Base-by-base conservation (phyloP, 305 asterid species). In the Rubia balearica region DNA sequence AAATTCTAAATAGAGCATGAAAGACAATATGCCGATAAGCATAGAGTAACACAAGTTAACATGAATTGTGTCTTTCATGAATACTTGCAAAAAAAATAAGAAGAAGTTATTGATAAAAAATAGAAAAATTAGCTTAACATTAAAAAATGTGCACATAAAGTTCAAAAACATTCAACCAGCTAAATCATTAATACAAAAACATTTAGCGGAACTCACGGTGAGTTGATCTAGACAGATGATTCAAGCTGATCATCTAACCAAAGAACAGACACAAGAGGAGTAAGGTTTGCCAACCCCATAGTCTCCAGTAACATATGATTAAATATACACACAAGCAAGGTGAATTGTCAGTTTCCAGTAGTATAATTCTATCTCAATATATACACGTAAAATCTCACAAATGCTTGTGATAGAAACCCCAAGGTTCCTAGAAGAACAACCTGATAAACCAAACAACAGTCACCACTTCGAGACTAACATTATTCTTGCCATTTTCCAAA, bases 171-270 rank as follows among this genome's bases (percentile, higher is more conserved):
- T 30, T 30, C 36, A 30, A 30, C 36, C 36, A 30, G 36, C 36
- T 30, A 30, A 30, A 30, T 30, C 36, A 30, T 30, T 30, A 30
- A 30, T 30, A 30, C 3, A 30, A 30, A 30, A 1, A 30, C 3
- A 30, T 30, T 30, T 30, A 30, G 36, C 3, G 36, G 3, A 78
- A 81, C 96, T 83, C 81, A 94, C 98, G 6, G 98, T 94, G 77
- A 94, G 82, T 94, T 96, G 60, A 94, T 96, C 77, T 87, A 81
- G 66, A 91, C 91, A 73, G 81, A 88, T 73, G 97, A 88, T 74
- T 93, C 98, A 73, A 93, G 84, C 81, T 93, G 97, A 83, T 94
- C 97, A 84, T 94, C 98, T 87, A 91, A 85, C 98, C 98, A 94
- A 77, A 94, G 97, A 78, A 94, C 90, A 30, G 96, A 94, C 74